Conservation (phyloP, 179 eudicot genomes). For the Vitellaria paradoxa region DNA sequence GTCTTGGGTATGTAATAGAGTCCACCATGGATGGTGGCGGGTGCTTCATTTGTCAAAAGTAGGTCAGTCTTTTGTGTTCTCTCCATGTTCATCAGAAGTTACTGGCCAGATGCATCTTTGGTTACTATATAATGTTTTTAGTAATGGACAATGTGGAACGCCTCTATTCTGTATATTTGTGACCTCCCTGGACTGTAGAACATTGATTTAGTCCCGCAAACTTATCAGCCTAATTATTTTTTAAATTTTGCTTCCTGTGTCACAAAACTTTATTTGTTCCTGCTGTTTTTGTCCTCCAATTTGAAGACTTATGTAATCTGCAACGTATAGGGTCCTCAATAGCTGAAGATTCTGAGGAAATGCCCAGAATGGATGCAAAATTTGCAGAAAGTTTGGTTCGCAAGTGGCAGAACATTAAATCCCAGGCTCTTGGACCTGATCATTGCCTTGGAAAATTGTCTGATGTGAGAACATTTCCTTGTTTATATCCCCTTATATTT, state of each 20-base stretch:
- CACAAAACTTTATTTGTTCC: neutral
- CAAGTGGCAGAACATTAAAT: conserved; percentile 83
- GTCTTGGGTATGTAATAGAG: neutral
- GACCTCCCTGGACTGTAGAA: neutral
- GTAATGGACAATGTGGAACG: neutral
- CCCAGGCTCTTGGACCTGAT: conserved; percentile 82
- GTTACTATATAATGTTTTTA: neutral
- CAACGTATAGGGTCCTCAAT: conserved; percentile 33
- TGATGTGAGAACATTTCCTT: conserved; percentile 49
- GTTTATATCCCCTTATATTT: neutral
- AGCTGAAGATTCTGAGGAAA: conserved; percentile 42
- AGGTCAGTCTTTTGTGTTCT: neutral
- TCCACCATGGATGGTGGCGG: neutral
- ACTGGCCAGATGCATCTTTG: neutral
- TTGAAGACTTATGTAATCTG: conserved; percentile 7
- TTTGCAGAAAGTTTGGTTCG: conserved; percentile 79
- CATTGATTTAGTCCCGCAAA: neutral
- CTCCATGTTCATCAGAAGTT: neutral
- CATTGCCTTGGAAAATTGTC: conserved; percentile 71
- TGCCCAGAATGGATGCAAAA: conserved; percentile 90
- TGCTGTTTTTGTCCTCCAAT: neutral
- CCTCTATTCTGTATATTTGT: neutral
- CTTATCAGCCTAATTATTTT: neutral
- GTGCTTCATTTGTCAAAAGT: neutral
- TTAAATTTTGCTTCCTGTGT: neutral